Evolutionary conservation across 2,329 filamentous ascomycete species (phyloP).

Genomic region (Aspergillus ustus): DNA sequence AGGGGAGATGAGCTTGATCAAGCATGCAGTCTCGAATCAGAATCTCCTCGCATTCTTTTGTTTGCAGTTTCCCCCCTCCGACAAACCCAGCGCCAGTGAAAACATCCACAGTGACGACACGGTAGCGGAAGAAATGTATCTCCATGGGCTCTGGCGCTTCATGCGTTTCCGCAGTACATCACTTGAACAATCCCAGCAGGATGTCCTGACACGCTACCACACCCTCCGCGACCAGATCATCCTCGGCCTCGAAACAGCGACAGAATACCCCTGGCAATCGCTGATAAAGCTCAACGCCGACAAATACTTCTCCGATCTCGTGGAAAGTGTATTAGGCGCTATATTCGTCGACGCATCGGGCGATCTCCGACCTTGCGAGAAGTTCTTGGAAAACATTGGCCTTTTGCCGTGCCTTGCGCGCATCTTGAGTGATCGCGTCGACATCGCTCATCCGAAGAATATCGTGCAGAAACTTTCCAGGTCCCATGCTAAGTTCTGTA

Average conservation of each 20-base stretch:
- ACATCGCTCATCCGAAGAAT: neutral
- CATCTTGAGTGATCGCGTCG: neutral
- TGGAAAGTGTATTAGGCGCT: neutral
- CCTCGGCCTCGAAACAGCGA: neutral
- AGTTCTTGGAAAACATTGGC: neutral
- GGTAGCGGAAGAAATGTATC: neutral
- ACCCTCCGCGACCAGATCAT: neutral
- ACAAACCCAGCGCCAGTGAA: no score
- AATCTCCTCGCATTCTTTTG: conserved; percentile 5
- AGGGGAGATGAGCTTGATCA: neutral
- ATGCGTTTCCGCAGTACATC: neutral
- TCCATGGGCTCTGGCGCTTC: neutral
- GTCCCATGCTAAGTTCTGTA: no score
- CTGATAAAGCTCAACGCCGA: neutral
- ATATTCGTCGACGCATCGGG: neutral
- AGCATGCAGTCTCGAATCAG: conserved; percentile 6
- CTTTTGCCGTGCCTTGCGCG: neutral
- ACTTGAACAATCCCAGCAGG: neutral
- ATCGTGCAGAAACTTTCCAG: neutral
- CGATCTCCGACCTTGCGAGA: neutral
- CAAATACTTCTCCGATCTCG: neutral
- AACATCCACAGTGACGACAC: no score
- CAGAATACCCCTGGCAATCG: neutral
- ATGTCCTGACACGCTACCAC: neutral
- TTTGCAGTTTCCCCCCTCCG: neutral